phyloP scores from a whole-genome alignment of 305 asterid species.

The Fraxinus angustifolia region DNA sequence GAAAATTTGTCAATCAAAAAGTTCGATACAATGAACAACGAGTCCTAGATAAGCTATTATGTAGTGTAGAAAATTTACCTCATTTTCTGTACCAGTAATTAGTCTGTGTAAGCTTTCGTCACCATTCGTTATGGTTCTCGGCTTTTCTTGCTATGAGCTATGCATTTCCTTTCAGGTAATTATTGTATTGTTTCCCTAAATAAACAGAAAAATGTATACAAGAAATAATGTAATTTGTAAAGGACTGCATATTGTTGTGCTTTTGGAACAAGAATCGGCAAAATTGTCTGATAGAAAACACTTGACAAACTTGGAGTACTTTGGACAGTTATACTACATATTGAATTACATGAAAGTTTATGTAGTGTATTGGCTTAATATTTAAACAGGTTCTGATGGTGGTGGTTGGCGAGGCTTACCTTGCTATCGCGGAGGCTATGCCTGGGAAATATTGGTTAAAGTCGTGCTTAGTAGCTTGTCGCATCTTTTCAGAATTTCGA shows the following conservation, averaged over 20 bases:
- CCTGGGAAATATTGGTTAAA: neutral
- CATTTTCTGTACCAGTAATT: conserved; percentile 20
- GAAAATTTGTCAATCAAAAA: neutral
- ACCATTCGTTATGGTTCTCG: conserved; percentile 18
- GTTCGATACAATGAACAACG: neutral
- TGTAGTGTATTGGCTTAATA: neutral
- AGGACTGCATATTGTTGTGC: conserved; percentile 13
- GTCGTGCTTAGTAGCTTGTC: neutral
- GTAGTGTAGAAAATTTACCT: conserved; percentile 10
- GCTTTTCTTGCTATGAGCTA: conserved; percentile 6
- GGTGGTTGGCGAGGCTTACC: neutral
- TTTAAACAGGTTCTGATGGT: neutral
- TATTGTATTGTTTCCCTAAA: conserved; percentile 19
- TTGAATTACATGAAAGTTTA: neutral
- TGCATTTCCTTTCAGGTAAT: conserved; percentile 15
- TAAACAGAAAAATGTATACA: conserved; percentile 5
- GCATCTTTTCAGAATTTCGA: neutral
- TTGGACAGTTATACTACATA: neutral
- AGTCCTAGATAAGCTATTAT: neutral
- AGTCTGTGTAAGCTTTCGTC: conserved; percentile 7
- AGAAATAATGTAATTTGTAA: conserved; percentile 11
- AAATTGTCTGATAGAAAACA: neutral
- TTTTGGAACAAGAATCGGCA: neutral
- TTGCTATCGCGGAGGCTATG: neutral
- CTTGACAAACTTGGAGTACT: neutral